Percentiles rank a stretch among this genome's conserved stretches.
Conservation (phyloP, 805 yeast genomes). For the Candida germanica region DNA sequence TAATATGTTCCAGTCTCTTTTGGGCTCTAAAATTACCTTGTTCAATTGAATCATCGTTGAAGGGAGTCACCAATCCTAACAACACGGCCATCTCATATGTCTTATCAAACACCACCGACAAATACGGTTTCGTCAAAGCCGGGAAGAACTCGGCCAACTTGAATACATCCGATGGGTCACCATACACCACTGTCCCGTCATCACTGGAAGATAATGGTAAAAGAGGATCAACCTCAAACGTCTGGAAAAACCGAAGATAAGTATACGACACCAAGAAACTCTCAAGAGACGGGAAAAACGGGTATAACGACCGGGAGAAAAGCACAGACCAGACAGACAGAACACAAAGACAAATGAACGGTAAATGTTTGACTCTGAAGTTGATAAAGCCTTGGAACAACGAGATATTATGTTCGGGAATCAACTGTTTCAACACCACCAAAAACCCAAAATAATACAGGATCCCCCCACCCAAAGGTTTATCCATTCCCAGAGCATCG, state of each 20-base stretch:
- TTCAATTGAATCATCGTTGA: slow-evolving; percentile 66
- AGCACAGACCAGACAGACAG: slow-evolving; percentile 35
- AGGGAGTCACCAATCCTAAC: slow-evolving; percentile 54
- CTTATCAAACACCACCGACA: slow-evolving; percentile 48
- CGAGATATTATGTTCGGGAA: slow-evolving; percentile 55
- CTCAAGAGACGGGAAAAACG: slow-evolving; percentile 52
- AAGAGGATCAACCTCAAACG: slow-evolving; percentile 51
- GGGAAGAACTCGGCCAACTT: slow-evolving; percentile 85
- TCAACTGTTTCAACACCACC: slow-evolving; percentile 55
- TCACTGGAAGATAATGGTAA: slow-evolving; percentile 43
- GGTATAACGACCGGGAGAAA: slow-evolving; percentile 37
- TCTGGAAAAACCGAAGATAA: slow-evolving; percentile 76
- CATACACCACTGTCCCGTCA: slow-evolving; percentile 42
- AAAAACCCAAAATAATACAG: slow-evolving; percentile 52
- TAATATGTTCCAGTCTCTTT: slow-evolving; percentile 51
- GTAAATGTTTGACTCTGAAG: slow-evolving; percentile 60
- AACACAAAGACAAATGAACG: slow-evolving; percentile 42
- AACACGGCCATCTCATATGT: slow-evolving; percentile 34
- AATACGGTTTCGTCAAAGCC: slow-evolving; percentile 46
- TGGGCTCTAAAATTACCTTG: slow-evolving; percentile 71
- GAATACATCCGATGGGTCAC: slow-evolving; percentile 91
- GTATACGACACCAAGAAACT: slow-evolving; percentile 70
- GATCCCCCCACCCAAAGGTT: slow-evolving; percentile 52
- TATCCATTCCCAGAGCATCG: slow-evolving; percentile 35
- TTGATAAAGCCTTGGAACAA: slow-evolving; percentile 44